Base-by-base conservation (phyloP, 805 yeast genomes). In the Candida taoyuanica region DNA sequence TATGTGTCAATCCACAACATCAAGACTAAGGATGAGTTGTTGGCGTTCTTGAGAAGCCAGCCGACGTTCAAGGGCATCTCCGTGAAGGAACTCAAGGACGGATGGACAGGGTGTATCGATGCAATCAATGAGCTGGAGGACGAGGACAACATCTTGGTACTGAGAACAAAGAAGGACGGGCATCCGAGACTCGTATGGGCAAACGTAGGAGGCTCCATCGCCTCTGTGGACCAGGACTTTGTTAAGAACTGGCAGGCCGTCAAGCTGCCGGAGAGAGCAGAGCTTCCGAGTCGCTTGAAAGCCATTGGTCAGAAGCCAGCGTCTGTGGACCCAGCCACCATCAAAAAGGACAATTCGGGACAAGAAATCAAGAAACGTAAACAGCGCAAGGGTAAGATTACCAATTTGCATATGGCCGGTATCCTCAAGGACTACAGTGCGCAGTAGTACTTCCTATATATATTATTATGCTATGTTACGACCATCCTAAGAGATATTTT, bases 331-430 rank as follows among this genome's bases (percentile, higher is more conserved):
- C 98, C 98, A n/a, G 85, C 88, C 29, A 76, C 85, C n/a, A 65
- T 88, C 43, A 85, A 81, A 62, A 82, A 79, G 57, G 76, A 74
- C 39, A 75, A 74, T 32, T 63, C 70, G 1, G 74, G 71, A 36
- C 81, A 77, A 48, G 43, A 43, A n/a, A 17, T 47, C 7, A 77
- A 83, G 60, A 91, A 88, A 64, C 87, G 87, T 74, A 89, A 85
- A 63, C 85, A 94, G 35, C 78, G 98, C 63, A 76, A 88, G 56
- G 94, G 96, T 32, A 93, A 88, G 69, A 77, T 93, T 54, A 93
- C 99, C 9, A 93, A 93, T 61, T 82, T 95, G 3, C 99, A 93
- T 63, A 84, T 93, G 94, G 82, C 88, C 60, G 98, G 97, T 40
- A 82, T 93, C 17, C 76, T 93, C 57, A 87, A 85, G 63, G 98